Base-by-base conservation (phyloP, 371 early-diverging fungal genomes). In the Mucor sp. region DNA sequence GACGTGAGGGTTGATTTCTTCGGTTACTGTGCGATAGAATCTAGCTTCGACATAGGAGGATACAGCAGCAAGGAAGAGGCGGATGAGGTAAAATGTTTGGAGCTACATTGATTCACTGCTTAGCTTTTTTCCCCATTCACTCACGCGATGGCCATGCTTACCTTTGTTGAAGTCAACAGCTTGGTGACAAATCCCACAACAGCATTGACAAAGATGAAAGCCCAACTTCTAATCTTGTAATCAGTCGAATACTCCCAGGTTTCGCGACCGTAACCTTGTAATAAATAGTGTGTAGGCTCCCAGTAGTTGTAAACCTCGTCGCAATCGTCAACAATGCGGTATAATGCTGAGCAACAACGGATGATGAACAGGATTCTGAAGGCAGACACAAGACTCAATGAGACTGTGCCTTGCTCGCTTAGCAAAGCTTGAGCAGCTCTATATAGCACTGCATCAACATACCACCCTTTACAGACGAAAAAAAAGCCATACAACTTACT, bases 241-340 rank as follows among this genome's bases (percentile, higher is more conserved):
- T 88, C 78, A 6, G 97, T 94, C 11, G 95, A 90, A 70, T 97
- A 97, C 75, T 98, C 99, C 99, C 99, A 98, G 3, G 99, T 97
- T 76, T 97, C 93, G 65, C 95, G 80, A 32, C 96, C 99, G 60
- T 79, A 78, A 0, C 95, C 96, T 74, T 92, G 87, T 50, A 90
- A 88, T 47, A 97, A 75, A 68, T 93, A 94, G 71, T 97, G 97
- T 39, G 89, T 77, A 12, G 97, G 95, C 74, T 98, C 99, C 95
- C 95, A 97, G 76, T 93, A 98, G 83, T 97, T 97, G 82, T 89
- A 97, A 8, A 93, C 94, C 74, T 98, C 96, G 75, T 98, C 97
- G 78, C 97, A 98, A 76, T 98, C 95, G 11, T 79, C 76, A 28
- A 90, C 74, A 57, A 88, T 87, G 32, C 88, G 85, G 63, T 77